A percentile compares a stretch with the other conserved stretches of the same genome.
Conservation (phyloP, 1,139 yeast genomes). For the Spathaspora sp. region DNA sequence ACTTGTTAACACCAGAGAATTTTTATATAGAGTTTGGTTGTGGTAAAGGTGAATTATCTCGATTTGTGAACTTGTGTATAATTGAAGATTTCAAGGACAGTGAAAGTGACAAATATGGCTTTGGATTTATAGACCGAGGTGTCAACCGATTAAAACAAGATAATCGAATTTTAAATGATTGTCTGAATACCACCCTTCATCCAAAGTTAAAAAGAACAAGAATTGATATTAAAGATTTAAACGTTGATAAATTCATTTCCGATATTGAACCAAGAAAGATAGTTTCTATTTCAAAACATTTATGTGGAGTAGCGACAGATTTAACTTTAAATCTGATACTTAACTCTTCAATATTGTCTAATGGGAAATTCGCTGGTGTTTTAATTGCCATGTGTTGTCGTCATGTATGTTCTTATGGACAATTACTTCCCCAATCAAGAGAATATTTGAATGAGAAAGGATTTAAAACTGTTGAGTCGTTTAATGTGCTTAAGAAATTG, state of each 20-base stretch:
- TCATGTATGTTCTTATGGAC: slow-evolving; percentile 67
- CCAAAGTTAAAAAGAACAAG: slow-evolving; percentile 55
- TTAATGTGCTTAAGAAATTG: slow-evolving; percentile 56
- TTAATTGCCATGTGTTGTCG: slow-evolving; percentile 94
- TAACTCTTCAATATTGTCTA: slow-evolving; percentile 34
- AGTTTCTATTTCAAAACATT: slow-evolving; percentile 78
- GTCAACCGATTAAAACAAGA: slow-evolving; percentile 80
- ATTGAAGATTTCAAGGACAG: slow-evolving; percentile 19
- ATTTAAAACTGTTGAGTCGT: slow-evolving; percentile 37
- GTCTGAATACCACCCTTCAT: slow-evolving; percentile 13
- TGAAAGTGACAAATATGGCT: slow-evolving; percentile 32
- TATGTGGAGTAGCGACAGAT: slow-evolving; percentile 95
- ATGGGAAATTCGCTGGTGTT: slow-evolving; percentile 46
- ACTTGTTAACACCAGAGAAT: slow-evolving; percentile 34
- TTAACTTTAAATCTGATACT: slow-evolving; percentile 67
- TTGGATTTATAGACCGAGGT: slow-evolving; percentile 72
- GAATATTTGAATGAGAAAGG: slow-evolving; percentile 36
- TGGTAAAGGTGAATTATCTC: slow-evolving; percentile 81
- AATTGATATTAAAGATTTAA: slow-evolving; percentile 77
- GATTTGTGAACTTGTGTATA: slow-evolving; percentile 60
- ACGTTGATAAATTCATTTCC: slow-evolving; percentile 47
- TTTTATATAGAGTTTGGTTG: slow-evolving; percentile 82
- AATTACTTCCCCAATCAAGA: slow-evolving; percentile 52
- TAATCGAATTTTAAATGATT: slow-evolving; percentile 59
- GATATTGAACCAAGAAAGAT: slow-evolving; percentile 23